phyloP scores from a whole-genome alignment of 805 yeast species.

The Barnettozyma vustinii region DNA sequence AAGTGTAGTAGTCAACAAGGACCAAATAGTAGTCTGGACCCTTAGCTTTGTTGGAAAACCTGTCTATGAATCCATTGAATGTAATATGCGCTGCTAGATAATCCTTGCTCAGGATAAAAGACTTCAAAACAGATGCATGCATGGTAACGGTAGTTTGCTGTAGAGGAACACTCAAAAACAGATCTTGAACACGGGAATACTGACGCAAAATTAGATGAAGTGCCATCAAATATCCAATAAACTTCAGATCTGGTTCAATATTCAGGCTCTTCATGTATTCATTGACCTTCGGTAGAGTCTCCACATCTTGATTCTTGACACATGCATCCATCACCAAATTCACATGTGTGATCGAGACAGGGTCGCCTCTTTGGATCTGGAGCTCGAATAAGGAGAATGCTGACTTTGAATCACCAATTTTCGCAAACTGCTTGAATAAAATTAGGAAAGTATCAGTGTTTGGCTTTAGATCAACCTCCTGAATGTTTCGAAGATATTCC shows the following conservation, averaged over 20 bases:
- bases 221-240: constrained; percentile 14
- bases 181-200: constrained; percentile 9
- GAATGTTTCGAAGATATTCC: constrained; percentile 2
- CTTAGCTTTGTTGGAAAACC: not conserved
- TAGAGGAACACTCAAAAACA: constrained; percentile 1
- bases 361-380: constrained; percentile 7
- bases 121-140: constrained; percentile 13
- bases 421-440: constrained; percentile 17
- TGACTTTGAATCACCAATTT: constrained; percentile 16
- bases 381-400: constrained; percentile 16
- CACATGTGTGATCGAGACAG: constrained; percentile 3
- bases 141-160: constrained; percentile 7
- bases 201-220: constrained; percentile 11
- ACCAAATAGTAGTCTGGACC: not conserved
- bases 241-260: constrained; percentile 11
- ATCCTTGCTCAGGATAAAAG: constrained; percentile 10
- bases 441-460: constrained; percentile 13
- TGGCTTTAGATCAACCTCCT: constrained; percentile 8
- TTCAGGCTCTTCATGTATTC: constrained; percentile 10
- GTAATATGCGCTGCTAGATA: constrained; percentile 11
- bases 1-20: constrained; percentile 5
- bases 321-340: constrained; percentile 11
- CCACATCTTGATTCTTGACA: constrained; percentile 10
- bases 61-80: constrained; percentile 1
- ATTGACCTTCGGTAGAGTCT: constrained; percentile 9